Conservation (phyloP, 192 early-diverging fungal species). For the Coemansia pectinata region DNA sequence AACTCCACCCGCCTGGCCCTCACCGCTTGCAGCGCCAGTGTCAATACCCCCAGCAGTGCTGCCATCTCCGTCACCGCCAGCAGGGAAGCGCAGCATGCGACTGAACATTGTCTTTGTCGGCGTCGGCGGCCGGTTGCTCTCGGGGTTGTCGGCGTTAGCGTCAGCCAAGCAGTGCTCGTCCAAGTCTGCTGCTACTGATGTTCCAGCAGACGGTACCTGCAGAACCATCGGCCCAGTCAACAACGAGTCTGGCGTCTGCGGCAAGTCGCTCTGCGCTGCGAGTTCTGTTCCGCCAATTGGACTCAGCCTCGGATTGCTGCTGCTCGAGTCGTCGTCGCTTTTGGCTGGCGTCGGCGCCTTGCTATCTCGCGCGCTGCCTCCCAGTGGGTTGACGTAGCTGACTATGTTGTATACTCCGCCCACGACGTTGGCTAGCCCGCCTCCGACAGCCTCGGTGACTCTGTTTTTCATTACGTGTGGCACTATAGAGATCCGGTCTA, state of each 20-base stretch:
- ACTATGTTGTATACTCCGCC: slow-evolving; percentile 48
- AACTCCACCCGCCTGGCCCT: slow-evolving; percentile 18
- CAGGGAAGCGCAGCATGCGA: slow-evolving; percentile 42
- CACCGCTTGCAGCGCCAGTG: slow-evolving; percentile 4
- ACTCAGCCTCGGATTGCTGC: not conserved
- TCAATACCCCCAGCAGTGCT: not conserved
- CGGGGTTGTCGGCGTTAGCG: slow-evolving; percentile 54
- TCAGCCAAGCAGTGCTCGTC: slow-evolving; percentile 52
- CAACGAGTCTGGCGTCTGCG: slow-evolving; percentile 17
- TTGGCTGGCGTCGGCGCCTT: not conserved
- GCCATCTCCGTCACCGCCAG: not conserved
- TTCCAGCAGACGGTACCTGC: slow-evolving; percentile 42
- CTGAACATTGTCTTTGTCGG: slow-evolving; percentile 48
- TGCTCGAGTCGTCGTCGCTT: not conserved
- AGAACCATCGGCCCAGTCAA: slow-evolving; percentile 19
- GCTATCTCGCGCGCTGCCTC: not conserved
- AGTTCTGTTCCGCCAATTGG: not conserved
- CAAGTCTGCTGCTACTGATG: slow-evolving; percentile 49
- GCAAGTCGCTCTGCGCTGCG: not conserved
- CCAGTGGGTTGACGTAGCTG: slow-evolving; percentile 49
- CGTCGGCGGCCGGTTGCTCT: slow-evolving; percentile 53
- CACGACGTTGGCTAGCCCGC: slow-evolving; percentile 45
- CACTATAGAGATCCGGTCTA: slow-evolving; percentile 12
- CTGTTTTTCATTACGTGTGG: slow-evolving; percentile 26
- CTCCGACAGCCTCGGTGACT: slow-evolving; percentile 45